Base-by-base conservation (phyloP, 2,329 filamentous ascomycete genomes). In the Tolypocladium cylindrosporum region DNA sequence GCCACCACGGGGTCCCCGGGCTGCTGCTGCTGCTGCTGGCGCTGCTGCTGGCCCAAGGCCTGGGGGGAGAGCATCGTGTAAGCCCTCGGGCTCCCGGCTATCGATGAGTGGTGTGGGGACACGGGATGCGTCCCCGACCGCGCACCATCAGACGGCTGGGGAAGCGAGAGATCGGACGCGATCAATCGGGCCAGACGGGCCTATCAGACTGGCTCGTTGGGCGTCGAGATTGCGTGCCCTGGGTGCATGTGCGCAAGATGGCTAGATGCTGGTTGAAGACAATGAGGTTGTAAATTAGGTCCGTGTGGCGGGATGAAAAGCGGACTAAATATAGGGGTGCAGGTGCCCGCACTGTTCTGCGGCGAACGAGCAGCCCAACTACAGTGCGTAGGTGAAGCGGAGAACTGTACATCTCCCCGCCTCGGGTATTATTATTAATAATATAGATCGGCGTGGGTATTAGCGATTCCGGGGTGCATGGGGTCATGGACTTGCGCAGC, bases 281-380 rank as follows among this genome's bases (percentile, higher is more conserved):
- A 16, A 16, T 42, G 53, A 43, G 34, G 55, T 56, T 55, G 55
- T 52, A 57, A 54, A 59, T 59, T 59, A 54, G 58, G 58, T 51
- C 52, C 37, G 45, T 39, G 24, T 52, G 43, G 54, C 50, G 40
- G 34, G 40, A 16, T 19, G 52, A 24, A 57, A 37, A 37, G 16
- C 48, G 48, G 48, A 31, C 48, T 37, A 52, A 52, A 52, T 52
- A 52, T 16, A 58, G 57, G 59, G 59, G 51, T 41, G 54, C 56
- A 48, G 41, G 2, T 6, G 9, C 10, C 9, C 37, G 53, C 53
- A 55, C 53, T 55, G 53, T 55, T 0, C 4, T 2, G 1, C 9
- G 2, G 27, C 1, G 31, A 21, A 14, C 27, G 1, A 5, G 27
- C 4, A 31, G 37, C 7, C 16, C 9, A 1, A 1, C 1, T n/a